Conservation (phyloP, 257 asterid genomes). For the Solanum boliviense region DNA sequence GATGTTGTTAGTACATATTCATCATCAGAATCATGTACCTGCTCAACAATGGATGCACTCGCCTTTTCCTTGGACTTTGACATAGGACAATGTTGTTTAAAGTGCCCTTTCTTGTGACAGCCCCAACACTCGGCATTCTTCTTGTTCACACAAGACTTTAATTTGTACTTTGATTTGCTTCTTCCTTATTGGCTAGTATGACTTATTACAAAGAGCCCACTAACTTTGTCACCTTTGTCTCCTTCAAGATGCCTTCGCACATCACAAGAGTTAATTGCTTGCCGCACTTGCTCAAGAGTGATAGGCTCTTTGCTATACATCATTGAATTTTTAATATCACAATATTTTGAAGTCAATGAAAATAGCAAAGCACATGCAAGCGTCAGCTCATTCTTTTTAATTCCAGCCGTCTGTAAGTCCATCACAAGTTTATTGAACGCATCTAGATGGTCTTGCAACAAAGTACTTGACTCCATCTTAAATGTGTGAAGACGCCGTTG, state of each 20-base stretch:
- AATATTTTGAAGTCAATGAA: not conserved
- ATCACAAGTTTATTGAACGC: not conserved
- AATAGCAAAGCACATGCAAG: not conserved
- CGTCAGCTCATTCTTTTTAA: not conserved
- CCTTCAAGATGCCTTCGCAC: not conserved
- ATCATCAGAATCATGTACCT: not conserved
- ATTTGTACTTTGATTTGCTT: not conserved
- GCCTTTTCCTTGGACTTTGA: not conserved
- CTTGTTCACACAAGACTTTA: not conserved
- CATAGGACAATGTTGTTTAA: not conserved
- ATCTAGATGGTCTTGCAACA: not conserved
- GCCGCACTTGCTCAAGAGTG: not conserved
- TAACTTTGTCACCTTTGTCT: not conserved
- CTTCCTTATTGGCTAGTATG: not conserved
- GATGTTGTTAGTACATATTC: too few species aligned
- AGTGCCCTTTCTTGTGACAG: not conserved
- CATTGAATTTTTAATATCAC: too few species aligned
- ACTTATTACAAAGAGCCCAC: not conserved
- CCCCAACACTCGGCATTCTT: not conserved
- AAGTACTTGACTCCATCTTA: not conserved
- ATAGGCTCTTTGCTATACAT: not conserved
- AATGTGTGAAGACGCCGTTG: not conserved
- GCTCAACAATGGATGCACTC: not conserved
- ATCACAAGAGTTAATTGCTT: not conserved
- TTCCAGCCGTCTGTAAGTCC: not conserved